A percentile compares a stretch with the other conserved stretches of the same genome.
Evolutionary conservation across 441 rosid genomes (phyloP).

Genomic region (Populus hybrid): DNA sequence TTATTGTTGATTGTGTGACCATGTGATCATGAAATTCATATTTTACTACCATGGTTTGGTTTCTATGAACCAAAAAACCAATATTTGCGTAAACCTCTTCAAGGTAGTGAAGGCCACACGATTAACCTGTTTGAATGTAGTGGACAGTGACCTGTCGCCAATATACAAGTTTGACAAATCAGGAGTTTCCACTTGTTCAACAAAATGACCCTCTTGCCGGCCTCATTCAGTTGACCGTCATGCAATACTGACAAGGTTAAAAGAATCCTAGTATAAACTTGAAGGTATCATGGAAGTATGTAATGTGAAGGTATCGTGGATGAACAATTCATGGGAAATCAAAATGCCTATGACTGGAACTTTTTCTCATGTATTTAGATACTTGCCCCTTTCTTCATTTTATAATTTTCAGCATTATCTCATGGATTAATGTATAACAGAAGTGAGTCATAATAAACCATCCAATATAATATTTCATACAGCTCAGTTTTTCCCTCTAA

Average conservation of each 20-base stretch:
- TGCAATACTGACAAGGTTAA: slow-evolving; percentile 1
- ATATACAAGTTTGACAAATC: too few species aligned
- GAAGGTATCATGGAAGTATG: neutral
- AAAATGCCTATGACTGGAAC: neutral
- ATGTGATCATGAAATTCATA: too few species aligned
- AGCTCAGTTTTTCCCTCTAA: neutral
- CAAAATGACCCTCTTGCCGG: too few species aligned
- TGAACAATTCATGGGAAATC: neutral
- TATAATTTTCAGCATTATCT: neutral
- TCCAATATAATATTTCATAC: neutral
- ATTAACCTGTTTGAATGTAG: too few species aligned
- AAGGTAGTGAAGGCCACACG: too few species aligned
- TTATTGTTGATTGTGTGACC: too few species aligned
- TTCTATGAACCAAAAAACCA: too few species aligned
- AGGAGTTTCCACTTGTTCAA: too few species aligned
- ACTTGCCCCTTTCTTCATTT: neutral
- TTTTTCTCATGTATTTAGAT: neutral
- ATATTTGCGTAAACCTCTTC: too few species aligned
- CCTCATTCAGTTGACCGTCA: too few species aligned
- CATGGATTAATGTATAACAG: neutral
- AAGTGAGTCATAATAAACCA: neutral
- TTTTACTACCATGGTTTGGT: too few species aligned
- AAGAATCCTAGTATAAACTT: slow-evolving; percentile 4
- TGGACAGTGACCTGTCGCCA: too few species aligned
- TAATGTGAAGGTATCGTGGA: neutral